Evolutionary conservation across 1,139 yeast genomes (phyloP), one percentile per base, ranked within the genome.

Genomic region (Pichia kudriavzevii): DNA sequence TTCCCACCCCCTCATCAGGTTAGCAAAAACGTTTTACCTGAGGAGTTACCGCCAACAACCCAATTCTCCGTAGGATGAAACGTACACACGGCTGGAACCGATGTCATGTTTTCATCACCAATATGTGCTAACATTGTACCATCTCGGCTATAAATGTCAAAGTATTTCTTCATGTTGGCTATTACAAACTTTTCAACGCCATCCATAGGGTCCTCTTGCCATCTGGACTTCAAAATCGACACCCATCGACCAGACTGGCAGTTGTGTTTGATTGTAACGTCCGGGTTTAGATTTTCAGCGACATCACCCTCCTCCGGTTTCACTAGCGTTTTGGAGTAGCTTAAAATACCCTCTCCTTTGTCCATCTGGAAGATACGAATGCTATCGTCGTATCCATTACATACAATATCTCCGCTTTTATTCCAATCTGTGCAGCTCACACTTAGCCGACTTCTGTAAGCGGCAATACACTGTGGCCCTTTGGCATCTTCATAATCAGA

Each of bases 171-270:
- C 97, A 91, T 91, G 54, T 88, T 88, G 16, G 85, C 97, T 50
- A 91, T 87, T 16, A 80, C 83, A 56, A 88, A 85, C 48, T 88
- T 87, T 44, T 85, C 83, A 22, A 74, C 66, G 2, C 80, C 78
- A 47, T 84, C 95, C 21, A 58, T 62, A 0, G 94, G 94, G 13
- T 63, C 55, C 3, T 55, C 48, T 41, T 84, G 95, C 93, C 96
- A 91, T 49, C 75, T 70, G 0, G 95, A 76, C 50, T 87, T 85
- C 38, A 91, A 63, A 34, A 91, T 88, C 1, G 95, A 79, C 1
- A 91, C 95, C 98, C 98, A 91, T 43, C 95, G 64, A 0, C 98
- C 97, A 0, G 95, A 81, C 56, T 88, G 95, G 60, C 97, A 91
- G 50, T 88, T 88, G 56, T 91, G 97, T 42, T 72, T 73, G 34